Base-by-base conservation (phyloP, 345 rosid species). In the Populus pruinosa region DNA sequence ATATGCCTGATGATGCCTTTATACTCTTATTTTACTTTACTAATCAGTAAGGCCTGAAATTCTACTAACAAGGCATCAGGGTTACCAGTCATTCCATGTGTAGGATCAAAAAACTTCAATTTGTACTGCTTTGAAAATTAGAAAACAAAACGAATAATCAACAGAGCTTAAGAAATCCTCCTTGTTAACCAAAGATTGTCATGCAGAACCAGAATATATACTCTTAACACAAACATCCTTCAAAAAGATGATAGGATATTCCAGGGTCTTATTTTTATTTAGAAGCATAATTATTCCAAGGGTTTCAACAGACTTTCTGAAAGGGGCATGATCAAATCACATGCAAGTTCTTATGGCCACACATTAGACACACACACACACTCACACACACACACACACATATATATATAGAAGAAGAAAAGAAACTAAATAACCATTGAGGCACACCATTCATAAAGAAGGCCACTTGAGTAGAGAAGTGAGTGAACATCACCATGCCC, bases 401-500 rank as follows among this genome's bases (percentile, higher is more conserved):
- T 4, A 9, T 3, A 39, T 1, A 31, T 31, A 31, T 31, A 1
- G 8, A 38, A 9, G 66, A 8, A 20, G 61, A 73, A 27, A 75
- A 74, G 38, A 83, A 70, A 55, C 29, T 68, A n/a, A 23, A 61
- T 43, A 78, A 73, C 77, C 27, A 65, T 71, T 68, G 65, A 72
- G 53, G 29, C 76, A 38, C 88, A 92, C 98, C 98, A 96, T 80
- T 53, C 80, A 41, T 87, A 85, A 71, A 96, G 89, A 82, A 91
- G 86, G 70, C 99, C 99, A 67, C 97, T 90, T 47, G 98, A 86
- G 88, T 90, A 88, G 75, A 93, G 94, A 80, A 96, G 97, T 21
- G 95, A 84, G 83, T 96, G 98, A 50, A 93, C 98, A 84, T 96
- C 97, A 25, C 98, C 99, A 74, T 96, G 99, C 80, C 99, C 99